These are phyloP conservation scores for Lolium multiflorum DNA, from an alignment of 176 grass and related monocot species.

Conservation along the genomic window DNA sequence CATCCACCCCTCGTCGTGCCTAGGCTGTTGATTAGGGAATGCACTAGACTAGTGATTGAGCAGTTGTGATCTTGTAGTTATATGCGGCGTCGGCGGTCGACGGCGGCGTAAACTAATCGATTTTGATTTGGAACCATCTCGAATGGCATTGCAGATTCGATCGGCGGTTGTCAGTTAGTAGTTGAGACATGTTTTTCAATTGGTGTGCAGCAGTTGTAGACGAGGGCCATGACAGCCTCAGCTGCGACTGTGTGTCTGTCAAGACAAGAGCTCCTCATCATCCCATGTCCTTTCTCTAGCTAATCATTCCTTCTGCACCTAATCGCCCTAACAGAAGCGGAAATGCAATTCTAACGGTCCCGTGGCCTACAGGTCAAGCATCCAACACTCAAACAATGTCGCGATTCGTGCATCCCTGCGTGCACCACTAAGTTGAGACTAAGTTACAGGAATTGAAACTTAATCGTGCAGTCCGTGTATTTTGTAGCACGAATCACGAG, in stretches of 20 bases:
- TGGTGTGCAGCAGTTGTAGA: neutral
- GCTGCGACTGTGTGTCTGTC: conserved; percentile 33
- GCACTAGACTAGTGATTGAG: neutral
- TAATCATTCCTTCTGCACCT: neutral
- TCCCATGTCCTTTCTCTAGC: neutral
- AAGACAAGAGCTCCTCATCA: conserved; percentile 38
- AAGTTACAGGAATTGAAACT: too few species aligned
- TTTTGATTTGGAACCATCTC: conserved; percentile 19
- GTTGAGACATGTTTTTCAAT: conserved; percentile 49
- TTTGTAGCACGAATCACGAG: too few species aligned
- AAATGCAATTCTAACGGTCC: too few species aligned
- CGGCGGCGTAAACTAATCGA: neutral
- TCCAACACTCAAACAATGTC: too few species aligned
- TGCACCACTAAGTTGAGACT: too few species aligned
- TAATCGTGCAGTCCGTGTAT: too few species aligned
- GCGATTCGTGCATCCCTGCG: too few species aligned
- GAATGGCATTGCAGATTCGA: conserved; percentile 44
- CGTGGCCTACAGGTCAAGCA: too few species aligned
- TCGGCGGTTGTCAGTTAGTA: conserved; percentile 37
- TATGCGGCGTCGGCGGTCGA: neutral
- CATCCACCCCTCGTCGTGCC: neutral
- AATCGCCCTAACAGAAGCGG: neutral
- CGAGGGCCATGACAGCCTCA: conserved; percentile 47
- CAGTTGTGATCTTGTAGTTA: conserved; percentile 10
- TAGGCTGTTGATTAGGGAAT: conserved; percentile 21